These are phyloP conservation scores for Dactylellina haptotyla DNA, from an alignment of 2,329 filamentous ascomycete genomes.

Conservation along the genomic window DNA sequence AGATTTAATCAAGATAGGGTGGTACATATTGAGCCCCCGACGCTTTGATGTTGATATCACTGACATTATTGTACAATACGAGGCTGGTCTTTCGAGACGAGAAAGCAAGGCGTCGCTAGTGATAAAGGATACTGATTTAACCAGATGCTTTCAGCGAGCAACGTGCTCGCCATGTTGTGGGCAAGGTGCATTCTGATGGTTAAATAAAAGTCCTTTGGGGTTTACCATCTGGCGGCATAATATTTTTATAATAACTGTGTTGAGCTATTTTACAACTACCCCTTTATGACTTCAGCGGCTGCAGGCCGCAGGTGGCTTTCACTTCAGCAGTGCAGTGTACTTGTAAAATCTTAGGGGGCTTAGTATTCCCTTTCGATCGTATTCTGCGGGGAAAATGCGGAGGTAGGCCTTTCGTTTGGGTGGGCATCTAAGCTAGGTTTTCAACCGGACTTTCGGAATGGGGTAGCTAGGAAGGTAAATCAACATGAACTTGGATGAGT, in stretches of 20 bases:
- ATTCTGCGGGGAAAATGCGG: neutral
- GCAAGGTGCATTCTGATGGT: neutral
- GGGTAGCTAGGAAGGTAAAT: conserved; percentile 17
- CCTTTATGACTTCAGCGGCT: conserved; percentile 25
- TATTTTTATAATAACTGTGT: conserved; percentile 26
- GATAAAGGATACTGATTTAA: conserved; percentile 32
- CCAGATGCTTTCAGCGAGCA: conserved; percentile 27
- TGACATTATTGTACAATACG: neutral
- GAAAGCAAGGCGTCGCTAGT: conserved; percentile 43
- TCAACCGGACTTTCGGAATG: conserved; percentile 26
- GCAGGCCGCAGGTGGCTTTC: too few relatives aligned
- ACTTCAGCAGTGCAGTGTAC: too few relatives aligned
- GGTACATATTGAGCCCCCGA: conserved; percentile 3
- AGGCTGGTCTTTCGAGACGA: conserved; percentile 21
- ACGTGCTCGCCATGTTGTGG: conserved; percentile 43
- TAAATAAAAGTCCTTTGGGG: neutral
- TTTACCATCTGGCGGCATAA: too few relatives aligned
- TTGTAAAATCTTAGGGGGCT: too few relatives aligned
- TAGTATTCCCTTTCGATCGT: conserved; percentile 5
- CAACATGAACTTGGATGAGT: too few relatives aligned
- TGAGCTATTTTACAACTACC: conserved; percentile 38
- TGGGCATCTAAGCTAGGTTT: neutral
- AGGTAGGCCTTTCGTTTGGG: neutral
- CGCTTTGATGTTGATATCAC: conserved; percentile 20
- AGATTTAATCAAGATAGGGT: neutral